Evolutionary conservation across 1,284 basidiomycete species (phyloP).

Genomic region (Cutaneotrichosporon sp.): DNA sequence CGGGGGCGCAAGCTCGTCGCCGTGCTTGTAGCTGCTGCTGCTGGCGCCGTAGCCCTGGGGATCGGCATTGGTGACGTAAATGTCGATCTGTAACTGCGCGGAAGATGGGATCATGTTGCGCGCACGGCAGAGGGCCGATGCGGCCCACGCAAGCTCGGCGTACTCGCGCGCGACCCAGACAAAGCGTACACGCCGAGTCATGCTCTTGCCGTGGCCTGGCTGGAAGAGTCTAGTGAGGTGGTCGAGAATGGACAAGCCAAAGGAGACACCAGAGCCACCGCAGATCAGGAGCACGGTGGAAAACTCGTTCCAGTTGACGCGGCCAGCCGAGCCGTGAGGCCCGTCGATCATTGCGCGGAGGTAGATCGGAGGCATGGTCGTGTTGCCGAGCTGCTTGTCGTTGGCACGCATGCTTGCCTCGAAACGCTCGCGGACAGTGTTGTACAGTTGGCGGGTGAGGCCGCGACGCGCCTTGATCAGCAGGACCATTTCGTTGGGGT

Average conservation of each 20-base stretch:
- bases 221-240: slow-evolving; percentile 62
- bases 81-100: slow-evolving; percentile 62
- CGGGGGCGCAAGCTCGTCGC: slow-evolving; percentile 43
- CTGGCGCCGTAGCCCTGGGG: slow-evolving; percentile 4
- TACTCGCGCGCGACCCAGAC: slow-evolving; percentile 81
- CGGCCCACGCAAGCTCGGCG: slow-evolving; percentile 78
- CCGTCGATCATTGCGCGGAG: slow-evolving; percentile 66
- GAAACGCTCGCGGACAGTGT: slow-evolving; percentile 50
- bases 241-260: slow-evolving; percentile 67
- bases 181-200: slow-evolving; percentile 63
- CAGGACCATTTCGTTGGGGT: slow-evolving; percentile 62
- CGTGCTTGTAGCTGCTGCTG: background rate
- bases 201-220: slow-evolving; percentile 49
- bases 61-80: slow-evolving; percentile 64
- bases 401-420: slow-evolving; percentile 1
- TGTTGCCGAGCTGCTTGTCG: slow-evolving; percentile 23
- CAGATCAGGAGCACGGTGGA: slow-evolving; percentile 65
- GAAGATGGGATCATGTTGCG: slow-evolving; percentile 58
- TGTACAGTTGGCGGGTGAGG: slow-evolving; percentile 70
- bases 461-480: slow-evolving; percentile 71
- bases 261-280: slow-evolving; percentile 75
- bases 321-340: slow-evolving; percentile 67
- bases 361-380: slow-evolving; percentile 26
- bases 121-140: slow-evolving; percentile 63
- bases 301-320: slow-evolving; percentile 62